Conservation (phyloP, 2,329 filamentous ascomycete genomes). For the Neonectria magnoliae region DNA sequence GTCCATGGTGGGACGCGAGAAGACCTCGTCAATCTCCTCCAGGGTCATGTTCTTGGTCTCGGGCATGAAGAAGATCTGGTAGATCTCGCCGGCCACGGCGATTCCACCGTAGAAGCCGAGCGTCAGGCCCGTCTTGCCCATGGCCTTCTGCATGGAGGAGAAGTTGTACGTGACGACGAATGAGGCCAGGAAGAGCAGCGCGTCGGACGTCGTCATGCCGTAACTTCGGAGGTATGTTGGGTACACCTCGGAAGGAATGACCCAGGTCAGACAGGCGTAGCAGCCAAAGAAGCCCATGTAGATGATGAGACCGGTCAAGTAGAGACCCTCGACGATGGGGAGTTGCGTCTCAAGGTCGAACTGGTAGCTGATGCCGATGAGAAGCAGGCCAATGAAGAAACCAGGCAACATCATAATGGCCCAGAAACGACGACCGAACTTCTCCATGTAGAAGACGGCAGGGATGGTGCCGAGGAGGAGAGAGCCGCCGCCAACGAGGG, state of each 20-base stretch:
- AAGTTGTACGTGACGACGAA: conserved; percentile 84
- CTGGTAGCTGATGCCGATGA: conserved; percentile 73
- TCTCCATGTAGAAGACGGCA: conserved; percentile 76
- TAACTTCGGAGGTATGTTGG: conserved; percentile 78
- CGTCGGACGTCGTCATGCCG: conserved; percentile 77
- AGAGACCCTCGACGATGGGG: conserved; percentile 64
- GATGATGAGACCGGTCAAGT: conserved; percentile 73
- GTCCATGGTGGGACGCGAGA: conserved; percentile 69
- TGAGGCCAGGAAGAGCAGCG: conserved; percentile 74
- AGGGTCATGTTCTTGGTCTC: conserved; percentile 76
- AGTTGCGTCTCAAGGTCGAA: conserved; percentile 59
- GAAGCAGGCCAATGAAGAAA: conserved; percentile 74
- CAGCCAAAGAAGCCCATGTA: conserved; percentile 77
- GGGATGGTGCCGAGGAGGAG: conserved; percentile 75
- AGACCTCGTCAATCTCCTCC: conserved; percentile 77
- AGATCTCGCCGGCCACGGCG: conserved; percentile 74
- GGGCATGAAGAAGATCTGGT: conserved; percentile 80
- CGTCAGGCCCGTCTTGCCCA: conserved; percentile 71
- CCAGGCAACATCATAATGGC: conserved; percentile 76
- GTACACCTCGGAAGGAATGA: conserved; percentile 75
- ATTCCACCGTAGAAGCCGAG: conserved; percentile 81
- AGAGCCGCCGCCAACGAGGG: conserved; percentile 74
- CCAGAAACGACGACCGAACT: conserved; percentile 78
- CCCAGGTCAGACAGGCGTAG: conserved; percentile 73
- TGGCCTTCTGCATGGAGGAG: conserved; percentile 73